phyloP scores from a whole-genome alignment of 2,329 filamentous ascomycete genomes.

The Beauveria australis region DNA sequence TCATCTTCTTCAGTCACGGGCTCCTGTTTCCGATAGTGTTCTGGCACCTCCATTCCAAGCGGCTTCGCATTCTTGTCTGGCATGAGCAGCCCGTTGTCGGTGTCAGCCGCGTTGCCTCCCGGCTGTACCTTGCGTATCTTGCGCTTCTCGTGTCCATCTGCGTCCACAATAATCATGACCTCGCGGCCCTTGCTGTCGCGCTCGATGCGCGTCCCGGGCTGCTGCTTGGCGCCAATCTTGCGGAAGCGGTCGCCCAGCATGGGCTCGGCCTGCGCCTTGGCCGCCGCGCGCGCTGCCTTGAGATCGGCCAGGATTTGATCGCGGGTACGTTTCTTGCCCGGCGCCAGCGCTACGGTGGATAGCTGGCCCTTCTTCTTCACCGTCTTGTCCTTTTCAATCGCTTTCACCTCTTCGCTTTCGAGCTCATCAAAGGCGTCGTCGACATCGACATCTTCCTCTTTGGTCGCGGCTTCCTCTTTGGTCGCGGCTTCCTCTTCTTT shows the following conservation, averaged over 20 bases:
- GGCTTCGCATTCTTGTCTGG: constrained; percentile 49
- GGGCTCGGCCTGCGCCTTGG: constrained; percentile 45
- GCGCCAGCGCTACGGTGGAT: constrained; percentile 41
- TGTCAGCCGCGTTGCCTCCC: constrained; percentile 25
- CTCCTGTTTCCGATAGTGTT: constrained; percentile 43
- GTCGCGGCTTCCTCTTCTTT: constrained; percentile 18
- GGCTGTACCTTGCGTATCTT: constrained; percentile 50
- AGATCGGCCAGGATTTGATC: constrained; percentile 61
- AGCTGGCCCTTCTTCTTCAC: constrained; percentile 54
- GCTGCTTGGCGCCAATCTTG: constrained; percentile 51
- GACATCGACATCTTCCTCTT: constrained; percentile 30
- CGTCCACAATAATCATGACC: constrained; percentile 57
- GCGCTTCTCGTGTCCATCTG: constrained; percentile 57
- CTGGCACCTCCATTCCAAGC: constrained; percentile 58
- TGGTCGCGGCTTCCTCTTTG: constrained; percentile 17
- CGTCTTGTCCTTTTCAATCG: constrained; percentile 41
- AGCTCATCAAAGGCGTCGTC: constrained; percentile 60
- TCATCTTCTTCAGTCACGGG: constrained; percentile 42
- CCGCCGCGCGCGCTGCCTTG: constrained; percentile 53
- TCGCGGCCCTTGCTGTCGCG: constrained; percentile 53
- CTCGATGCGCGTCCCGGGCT: constrained; percentile 50
- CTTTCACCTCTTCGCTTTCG: constrained; percentile 45
- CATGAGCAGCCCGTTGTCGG: constrained; percentile 38
- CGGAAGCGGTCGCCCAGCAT: constrained; percentile 53
- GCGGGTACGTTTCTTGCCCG: constrained; percentile 54